phyloP scores from a whole-genome alignment of 148 eudicot genomes.

The Diospyros kaki region DNA sequence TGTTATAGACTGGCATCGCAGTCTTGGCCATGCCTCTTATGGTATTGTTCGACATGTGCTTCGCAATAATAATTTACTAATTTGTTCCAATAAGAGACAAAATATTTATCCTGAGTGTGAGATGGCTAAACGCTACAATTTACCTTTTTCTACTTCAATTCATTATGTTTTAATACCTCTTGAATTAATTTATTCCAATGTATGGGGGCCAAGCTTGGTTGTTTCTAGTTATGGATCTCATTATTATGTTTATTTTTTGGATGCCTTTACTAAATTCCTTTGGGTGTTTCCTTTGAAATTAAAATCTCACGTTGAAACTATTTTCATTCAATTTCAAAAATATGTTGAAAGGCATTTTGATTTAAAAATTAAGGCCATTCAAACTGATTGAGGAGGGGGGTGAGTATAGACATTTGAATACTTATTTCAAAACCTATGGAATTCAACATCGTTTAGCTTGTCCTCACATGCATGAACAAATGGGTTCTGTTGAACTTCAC shows the following conservation, averaged over 20 bases:
- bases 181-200: neutral
- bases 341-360: neutral
- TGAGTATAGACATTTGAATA: neutral
- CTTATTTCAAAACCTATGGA: too few species aligned
- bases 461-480: too few species aligned
- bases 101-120: neutral
- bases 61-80: neutral
- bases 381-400: neutral
- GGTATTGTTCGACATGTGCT: neutral
- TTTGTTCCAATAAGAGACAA: neutral
- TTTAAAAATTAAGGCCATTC: neutral
- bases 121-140: neutral
- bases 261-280: too few species aligned
- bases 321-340: too few species aligned
- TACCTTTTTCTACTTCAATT: neutral
- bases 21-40: neutral
- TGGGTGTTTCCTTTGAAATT: too few species aligned
- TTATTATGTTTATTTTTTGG: too few species aligned
- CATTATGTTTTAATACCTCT: neutral
- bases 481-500: too few species aligned
- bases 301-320: too few species aligned
- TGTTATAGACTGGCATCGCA: neutral
- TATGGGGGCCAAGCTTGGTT: too few species aligned
- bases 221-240: too few species aligned
- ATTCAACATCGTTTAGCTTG: too few species aligned